phyloP scores from a whole-genome alignment of 129 eudicot species.

The Silybum marianum region DNA sequence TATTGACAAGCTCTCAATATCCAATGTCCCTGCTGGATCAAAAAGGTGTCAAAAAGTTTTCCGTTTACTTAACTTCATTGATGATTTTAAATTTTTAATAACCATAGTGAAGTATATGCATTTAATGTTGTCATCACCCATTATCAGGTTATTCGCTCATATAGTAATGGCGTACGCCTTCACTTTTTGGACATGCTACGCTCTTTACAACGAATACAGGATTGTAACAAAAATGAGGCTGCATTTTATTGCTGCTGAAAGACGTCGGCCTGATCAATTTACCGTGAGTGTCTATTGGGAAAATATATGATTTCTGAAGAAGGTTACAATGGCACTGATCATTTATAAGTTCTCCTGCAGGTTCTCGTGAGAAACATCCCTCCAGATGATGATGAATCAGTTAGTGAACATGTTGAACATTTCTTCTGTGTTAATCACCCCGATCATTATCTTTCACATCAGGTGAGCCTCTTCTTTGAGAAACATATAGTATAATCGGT shows the following conservation, averaged over 20 bases:
- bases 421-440: conserved; percentile 96
- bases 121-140: conserved; percentile 2
- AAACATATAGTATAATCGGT: neutral
- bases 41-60: conserved; percentile 39
- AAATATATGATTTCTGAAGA: neutral
- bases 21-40: conserved; percentile 84
- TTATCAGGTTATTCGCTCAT: conserved; percentile 79
- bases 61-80: neutral
- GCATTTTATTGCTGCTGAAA: conserved; percentile 66
- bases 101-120: conserved; percentile 4
- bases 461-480: conserved; percentile 45
- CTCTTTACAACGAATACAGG: conserved; percentile 71
- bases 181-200: conserved; percentile 77
- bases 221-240: conserved; percentile 69
- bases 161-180: conserved; percentile 70
- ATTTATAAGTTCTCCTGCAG: conserved; percentile 42
- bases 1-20: conserved; percentile 93
- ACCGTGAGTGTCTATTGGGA: conserved; percentile 63
- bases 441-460: conserved; percentile 80
- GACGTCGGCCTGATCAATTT: conserved; percentile 82
- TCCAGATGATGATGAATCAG: conserved; percentile 89
- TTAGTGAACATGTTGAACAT: conserved; percentile 91
- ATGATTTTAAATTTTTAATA: conserved; percentile 3
- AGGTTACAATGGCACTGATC: neutral
- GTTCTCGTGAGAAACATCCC: conserved; percentile 97